Conservation (phyloP, 1,284 basidiomycete genomes). For the Neolentinus lepideus region DNA sequence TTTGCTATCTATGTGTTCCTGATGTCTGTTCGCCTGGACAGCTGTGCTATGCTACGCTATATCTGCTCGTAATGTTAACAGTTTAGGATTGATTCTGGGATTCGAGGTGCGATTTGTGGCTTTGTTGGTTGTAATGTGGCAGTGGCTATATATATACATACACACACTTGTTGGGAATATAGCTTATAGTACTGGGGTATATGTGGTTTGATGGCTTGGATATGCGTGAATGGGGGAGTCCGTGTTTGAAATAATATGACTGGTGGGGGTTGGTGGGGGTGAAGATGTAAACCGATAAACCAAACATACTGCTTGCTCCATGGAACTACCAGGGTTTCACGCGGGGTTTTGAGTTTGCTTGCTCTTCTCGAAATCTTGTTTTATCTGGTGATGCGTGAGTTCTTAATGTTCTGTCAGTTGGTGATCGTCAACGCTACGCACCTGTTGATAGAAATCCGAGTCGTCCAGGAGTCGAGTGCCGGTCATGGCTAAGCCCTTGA, state of each 20-base stretch:
- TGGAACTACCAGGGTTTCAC: background rate
- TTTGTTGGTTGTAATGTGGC: background rate
- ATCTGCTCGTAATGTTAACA: background rate
- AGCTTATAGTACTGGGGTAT: background rate
- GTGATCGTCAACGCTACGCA: conserved; percentile 26
- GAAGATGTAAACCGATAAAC: background rate
- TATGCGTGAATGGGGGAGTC: too few species aligned
- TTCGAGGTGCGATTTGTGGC: background rate
- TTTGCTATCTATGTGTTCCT: background rate
- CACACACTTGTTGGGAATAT: background rate
- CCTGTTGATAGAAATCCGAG: conserved; percentile 25
- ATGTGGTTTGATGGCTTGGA: background rate
- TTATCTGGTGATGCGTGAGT: background rate
- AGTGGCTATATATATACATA: background rate
- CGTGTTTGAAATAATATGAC: too few species aligned
- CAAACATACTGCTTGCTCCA: background rate
- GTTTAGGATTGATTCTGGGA: background rate
- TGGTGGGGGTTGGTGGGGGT: too few species aligned
- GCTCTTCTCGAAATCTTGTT: background rate
- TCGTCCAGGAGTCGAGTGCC: conserved; percentile 54
- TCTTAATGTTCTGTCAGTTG: too few species aligned
- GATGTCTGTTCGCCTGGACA: background rate
- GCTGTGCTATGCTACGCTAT: background rate
- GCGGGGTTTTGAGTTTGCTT: background rate
- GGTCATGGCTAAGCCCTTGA: conserved; percentile 52